phyloP scores from a whole-genome alignment of 129 eudicot species.

The Tagetes erecta region DNA sequence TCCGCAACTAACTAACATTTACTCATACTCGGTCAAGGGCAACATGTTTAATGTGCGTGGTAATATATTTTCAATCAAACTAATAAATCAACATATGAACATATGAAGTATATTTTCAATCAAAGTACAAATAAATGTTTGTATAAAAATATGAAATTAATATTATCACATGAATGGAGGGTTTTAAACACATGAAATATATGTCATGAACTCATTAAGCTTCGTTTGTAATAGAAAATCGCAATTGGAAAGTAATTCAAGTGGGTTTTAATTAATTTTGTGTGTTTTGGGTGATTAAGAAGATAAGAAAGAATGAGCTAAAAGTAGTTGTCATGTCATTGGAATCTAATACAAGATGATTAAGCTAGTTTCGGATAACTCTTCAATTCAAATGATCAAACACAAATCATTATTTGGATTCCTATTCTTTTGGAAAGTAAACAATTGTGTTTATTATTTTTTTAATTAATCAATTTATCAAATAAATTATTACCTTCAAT shows the following conservation, averaged over 20 bases:
- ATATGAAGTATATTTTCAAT: too few species aligned
- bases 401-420: constrained; percentile 28
- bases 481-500: background rate
- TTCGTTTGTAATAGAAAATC: background rate
- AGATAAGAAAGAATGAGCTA: constrained; percentile 30
- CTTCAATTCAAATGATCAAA: constrained; percentile 31
- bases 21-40: background rate
- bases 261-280: background rate
- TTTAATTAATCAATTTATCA: constrained; percentile 5
- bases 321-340: constrained; percentile 37
- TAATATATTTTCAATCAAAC: too few species aligned
- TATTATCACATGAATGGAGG: too few species aligned
- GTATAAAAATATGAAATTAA: too few species aligned
- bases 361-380: constrained; percentile 20
- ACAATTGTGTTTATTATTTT: background rate
- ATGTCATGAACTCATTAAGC: background rate
- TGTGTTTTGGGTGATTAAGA: background rate
- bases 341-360: constrained; percentile 29
- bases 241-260: background rate
- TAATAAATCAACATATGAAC: too few species aligned
- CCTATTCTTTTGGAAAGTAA: constrained; percentile 32
- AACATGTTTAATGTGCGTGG: too few species aligned
- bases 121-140: too few species aligned
- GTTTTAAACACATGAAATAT: too few species aligned
- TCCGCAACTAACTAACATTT: too few species aligned